A percentile compares a stretch with the other conserved stretches of the same genome.
phyloP scores from a whole-genome alignment of 2,329 filamentous ascomycete species.

The Verticillium dahliae region DNA sequence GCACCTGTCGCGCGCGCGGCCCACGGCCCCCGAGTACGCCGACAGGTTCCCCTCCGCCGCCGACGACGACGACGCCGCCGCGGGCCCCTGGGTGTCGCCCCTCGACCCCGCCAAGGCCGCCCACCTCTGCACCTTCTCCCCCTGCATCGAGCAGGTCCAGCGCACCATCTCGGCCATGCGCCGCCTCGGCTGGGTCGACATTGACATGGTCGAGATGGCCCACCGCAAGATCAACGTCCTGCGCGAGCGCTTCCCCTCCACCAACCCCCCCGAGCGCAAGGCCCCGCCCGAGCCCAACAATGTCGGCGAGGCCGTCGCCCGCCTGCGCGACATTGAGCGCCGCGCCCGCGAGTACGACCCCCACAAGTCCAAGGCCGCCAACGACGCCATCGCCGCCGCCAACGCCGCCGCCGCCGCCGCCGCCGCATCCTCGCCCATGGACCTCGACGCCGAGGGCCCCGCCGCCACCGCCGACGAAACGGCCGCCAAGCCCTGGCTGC shows the following conservation, averaged over 20 bases:
- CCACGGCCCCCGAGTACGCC: constrained; percentile 15
- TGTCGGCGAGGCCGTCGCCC: constrained; percentile 71
- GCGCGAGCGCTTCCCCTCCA: constrained; percentile 76
- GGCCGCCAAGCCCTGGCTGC: constrained; percentile 56
- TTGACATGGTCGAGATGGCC: constrained; percentile 86
- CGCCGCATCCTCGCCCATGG: constrained; percentile 28
- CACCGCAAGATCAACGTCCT: constrained; percentile 75
- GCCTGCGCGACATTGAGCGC: constrained; percentile 67
- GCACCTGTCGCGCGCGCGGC: constrained; percentile 58
- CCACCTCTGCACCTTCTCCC: constrained; percentile 89
- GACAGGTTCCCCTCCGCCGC: constrained; percentile 2
- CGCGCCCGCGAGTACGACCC: constrained; percentile 59
- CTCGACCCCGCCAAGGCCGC: constrained; percentile 67
- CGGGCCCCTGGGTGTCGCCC: constrained; percentile 44
- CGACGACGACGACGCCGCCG: not conserved
- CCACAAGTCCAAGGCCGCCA: constrained; percentile 5
- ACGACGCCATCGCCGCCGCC: constrained; percentile 15
- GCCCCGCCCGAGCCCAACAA: constrained; percentile 64
- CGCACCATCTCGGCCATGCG: constrained; percentile 77
- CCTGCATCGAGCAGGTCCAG: constrained; percentile 94
- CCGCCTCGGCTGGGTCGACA: constrained; percentile 79
- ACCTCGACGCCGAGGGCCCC: constrained; percentile 20
- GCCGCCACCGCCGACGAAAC: constrained; percentile 17
- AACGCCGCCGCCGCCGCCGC: constrained; percentile 17
- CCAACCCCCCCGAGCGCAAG: constrained; percentile 58